These are phyloP conservation scores for Phytophthora fragariaefolia DNA, from an alignment of 352 stramenopile species.

Conservation along the genomic window DNA sequence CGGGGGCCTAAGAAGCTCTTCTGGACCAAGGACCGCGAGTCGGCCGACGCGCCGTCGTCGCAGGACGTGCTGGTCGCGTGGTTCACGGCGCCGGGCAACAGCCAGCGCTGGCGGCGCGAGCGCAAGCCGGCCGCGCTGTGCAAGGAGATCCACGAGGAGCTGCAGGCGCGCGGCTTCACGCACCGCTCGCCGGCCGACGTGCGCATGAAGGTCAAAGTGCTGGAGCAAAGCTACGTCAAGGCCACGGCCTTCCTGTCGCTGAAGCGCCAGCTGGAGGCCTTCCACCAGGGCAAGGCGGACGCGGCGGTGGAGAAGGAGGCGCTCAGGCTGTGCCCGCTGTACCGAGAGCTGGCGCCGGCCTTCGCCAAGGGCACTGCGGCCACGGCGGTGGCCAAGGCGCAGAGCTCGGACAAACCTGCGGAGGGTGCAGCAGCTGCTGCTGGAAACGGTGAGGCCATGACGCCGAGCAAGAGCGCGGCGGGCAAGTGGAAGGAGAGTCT, in stretches of 20 bases:
- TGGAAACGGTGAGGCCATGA: too few relatives aligned
- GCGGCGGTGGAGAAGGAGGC: conserved; percentile 20
- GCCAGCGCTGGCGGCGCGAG: background rate
- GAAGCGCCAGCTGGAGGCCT: conserved; percentile 31
- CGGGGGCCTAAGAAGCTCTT: background rate
- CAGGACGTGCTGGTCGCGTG: background rate
- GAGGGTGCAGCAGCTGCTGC: background rate
- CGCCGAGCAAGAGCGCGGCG: conserved; percentile 3
- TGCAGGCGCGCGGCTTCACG: conserved; percentile 26
- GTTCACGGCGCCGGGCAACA: background rate
- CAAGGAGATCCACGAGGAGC: conserved; percentile 20
- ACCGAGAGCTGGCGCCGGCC: conserved; percentile 35
- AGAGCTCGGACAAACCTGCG: too few relatives aligned
- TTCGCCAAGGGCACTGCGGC: conserved; percentile 12
- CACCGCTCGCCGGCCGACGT: conserved; percentile 26
- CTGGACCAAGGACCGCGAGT: background rate
- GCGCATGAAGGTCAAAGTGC: conserved; percentile 10
- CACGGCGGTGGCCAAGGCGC: background rate
- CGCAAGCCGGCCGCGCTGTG: background rate
- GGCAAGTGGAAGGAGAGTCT: conserved; percentile 32
- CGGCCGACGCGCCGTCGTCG: background rate
- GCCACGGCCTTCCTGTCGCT: conserved; percentile 25
- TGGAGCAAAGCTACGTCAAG: conserved; percentile 29
- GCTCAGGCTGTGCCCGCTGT: conserved; percentile 36
- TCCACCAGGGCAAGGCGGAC: conserved; percentile 23